phyloP scores from a whole-genome alignment of 2,329 filamentous ascomycete species.

The Xylariaceae sp. region DNA sequence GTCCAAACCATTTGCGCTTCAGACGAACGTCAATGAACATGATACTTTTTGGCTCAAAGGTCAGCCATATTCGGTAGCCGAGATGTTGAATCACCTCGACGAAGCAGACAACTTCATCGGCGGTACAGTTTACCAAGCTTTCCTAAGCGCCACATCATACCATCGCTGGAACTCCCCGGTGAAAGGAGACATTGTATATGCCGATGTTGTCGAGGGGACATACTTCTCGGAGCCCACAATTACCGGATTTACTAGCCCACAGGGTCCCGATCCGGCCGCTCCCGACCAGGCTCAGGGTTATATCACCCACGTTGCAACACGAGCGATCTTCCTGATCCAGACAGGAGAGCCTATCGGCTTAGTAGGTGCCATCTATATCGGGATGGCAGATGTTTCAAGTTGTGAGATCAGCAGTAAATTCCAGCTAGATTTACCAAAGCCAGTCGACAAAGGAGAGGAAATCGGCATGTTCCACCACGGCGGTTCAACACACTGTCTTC shows the following conservation, averaged over 20 bases:
- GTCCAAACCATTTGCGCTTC: slow-evolving; percentile 49
- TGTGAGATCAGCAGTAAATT: slow-evolving; percentile 66
- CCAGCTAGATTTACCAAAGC: not conserved
- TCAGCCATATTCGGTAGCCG: slow-evolving; percentile 53
- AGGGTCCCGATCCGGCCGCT: slow-evolving; percentile 25
- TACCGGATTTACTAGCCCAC: slow-evolving; percentile 40
- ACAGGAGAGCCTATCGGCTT: slow-evolving; percentile 68
- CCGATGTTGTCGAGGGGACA: slow-evolving; percentile 51
- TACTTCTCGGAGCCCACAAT: slow-evolving; percentile 59
- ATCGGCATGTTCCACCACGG: slow-evolving; percentile 23
- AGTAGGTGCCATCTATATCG: slow-evolving; percentile 68
- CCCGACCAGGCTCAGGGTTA: slow-evolving; percentile 60
- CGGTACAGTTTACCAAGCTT: slow-evolving; percentile 60
- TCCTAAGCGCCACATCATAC: slow-evolving; percentile 56
- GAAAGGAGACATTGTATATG: slow-evolving; percentile 52
- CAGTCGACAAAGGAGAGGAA: slow-evolving; percentile 14
- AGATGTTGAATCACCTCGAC: slow-evolving; percentile 51
- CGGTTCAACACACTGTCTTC: not conserved
- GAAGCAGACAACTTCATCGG: slow-evolving; percentile 51
- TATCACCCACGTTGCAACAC: slow-evolving; percentile 62
- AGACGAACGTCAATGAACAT: slow-evolving; percentile 43
- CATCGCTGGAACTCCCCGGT: slow-evolving; percentile 62
- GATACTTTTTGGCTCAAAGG: slow-evolving; percentile 59
- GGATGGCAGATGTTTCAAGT: slow-evolving; percentile 74
- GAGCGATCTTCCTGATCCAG: slow-evolving; percentile 68